Base-by-base conservation (phyloP, 169 alveolate species). In the Toxoplasma gondii region DNA sequence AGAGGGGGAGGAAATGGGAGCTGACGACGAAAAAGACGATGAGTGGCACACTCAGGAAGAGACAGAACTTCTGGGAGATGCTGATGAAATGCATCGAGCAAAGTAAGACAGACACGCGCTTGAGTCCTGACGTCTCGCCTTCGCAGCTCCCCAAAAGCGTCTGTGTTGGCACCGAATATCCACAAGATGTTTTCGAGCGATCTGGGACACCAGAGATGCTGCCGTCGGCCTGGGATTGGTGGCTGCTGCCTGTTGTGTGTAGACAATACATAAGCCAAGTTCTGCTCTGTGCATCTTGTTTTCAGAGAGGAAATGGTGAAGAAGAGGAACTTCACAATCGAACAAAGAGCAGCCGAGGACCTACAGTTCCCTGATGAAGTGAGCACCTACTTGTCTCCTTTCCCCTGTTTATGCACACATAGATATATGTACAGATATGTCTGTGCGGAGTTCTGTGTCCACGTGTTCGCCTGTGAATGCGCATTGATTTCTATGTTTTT, bases 301-400 rank as follows among this genome's bases (percentile, higher is more conserved):
- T 78, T 22, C 87, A 78, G 87, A 39, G 87, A 78, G 45, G 87
- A 78, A 22, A 27, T 31, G 44, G 87, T 44, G 45, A 78, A 78
- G 69, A 82, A 82, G 90, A 64, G 54, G 43, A 82, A 82, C 36
- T n/a, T 90, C 44, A 84, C 92, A 92, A 44, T 95, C 43, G 95
- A 92, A 54, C 78, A 74, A 58, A 44, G 96, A 22, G 81, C 92
- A 16, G 41, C 41, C 69, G 96, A 93, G 84, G 96, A 95, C 53
- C 49, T 93, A 53, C 92, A 88, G 91, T 95, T 93, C 58, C 96
- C 96, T 12, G 96, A 95, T 78, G 96, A 95, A 86, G 92, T 41
- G 78, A 87, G 70, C 44, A 5, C n/a, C 10, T 31, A 19, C 78
- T 24, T 27, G 22, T 24, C 41, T 12, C 27, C 27, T 0, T 12